These are phyloP conservation scores for Amanita subjunquillea DNA, from an alignment of 768 basidiomycete genomes.

Conservation along the genomic window DNA sequence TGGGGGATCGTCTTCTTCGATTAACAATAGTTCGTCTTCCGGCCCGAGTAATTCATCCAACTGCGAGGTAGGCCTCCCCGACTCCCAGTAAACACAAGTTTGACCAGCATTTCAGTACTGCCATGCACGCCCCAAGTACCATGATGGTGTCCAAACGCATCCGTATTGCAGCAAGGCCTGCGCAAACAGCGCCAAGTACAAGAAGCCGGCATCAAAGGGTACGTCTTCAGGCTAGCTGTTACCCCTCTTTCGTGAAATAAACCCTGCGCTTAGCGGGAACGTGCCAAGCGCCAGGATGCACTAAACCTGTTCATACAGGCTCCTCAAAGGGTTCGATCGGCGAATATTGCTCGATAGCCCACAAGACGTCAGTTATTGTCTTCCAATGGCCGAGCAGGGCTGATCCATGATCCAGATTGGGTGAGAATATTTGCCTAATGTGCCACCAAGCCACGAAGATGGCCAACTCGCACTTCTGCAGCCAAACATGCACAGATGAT, in stretches of 20 bases:
- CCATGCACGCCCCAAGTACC: slow-evolving; percentile 47
- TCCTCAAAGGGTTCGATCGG: slow-evolving; percentile 23
- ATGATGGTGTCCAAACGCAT: slow-evolving; percentile 47
- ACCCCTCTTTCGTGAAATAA: background rate
- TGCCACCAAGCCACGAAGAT: slow-evolving; percentile 48
- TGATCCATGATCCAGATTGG: slow-evolving; percentile 20
- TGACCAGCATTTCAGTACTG: slow-evolving; percentile 31
- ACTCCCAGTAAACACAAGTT: background rate
- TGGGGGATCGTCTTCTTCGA: slow-evolving; percentile 11
- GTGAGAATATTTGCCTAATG: slow-evolving; percentile 45
- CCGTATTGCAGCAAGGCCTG: slow-evolving; percentile 58
- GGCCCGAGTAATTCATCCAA: slow-evolving; percentile 22
- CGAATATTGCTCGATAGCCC: slow-evolving; percentile 41
- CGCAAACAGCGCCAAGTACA: slow-evolving; percentile 25
- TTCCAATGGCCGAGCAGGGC: background rate
- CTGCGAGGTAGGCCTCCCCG: slow-evolving; percentile 34
- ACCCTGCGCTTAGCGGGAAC: slow-evolving; percentile 17
- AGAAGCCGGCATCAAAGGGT: slow-evolving; percentile 13
- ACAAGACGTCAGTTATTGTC: slow-evolving; percentile 32
- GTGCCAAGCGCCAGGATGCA: slow-evolving; percentile 44
- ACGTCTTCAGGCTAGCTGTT: background rate
- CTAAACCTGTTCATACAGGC: slow-evolving; percentile 30
- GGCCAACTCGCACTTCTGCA: slow-evolving; percentile 52
- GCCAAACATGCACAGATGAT: slow-evolving; percentile 41
- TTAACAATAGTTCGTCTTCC: slow-evolving; percentile 12